Base-by-base conservation (phyloP, 2,329 filamentous ascomycete genomes). In the Eutypella sp. region DNA sequence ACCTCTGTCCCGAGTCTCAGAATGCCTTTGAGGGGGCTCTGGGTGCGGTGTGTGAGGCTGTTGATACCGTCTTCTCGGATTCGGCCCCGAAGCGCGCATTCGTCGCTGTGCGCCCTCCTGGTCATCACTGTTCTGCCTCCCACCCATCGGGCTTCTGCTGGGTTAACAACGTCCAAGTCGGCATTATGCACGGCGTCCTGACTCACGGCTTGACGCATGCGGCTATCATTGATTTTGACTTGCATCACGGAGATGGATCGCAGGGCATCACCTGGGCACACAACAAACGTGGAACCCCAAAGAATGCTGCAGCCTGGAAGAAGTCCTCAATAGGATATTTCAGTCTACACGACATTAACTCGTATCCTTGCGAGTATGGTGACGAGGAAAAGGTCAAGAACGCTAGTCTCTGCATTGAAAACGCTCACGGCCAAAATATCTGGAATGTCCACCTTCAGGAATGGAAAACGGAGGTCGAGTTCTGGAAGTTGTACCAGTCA, bases 141-240 rank as follows among this genome's bases (percentile, higher is more conserved):
- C 85, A 86, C 57, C 93, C 93, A 0, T 96, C 92, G 2, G 93
- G 93, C 0, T 99, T 99, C 63, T 99, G 93, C 70, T 99, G 93
- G 92, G 71, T 99, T 42, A 99, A 99, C 66, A 99, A 99, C 62
- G 90, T 99, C 1, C 92, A 97, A 61, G 89, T 99, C 19, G 93
- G 92, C 0, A 96, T 99, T 53, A 87, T 95, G 65, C 88, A 99
- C 64, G 92, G 85, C 10, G 84, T 89, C 18, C 81, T 92, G 51
- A 79, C 78, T 33, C 87, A 99, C 60, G 90, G 87, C 0, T 71
- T 97, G 23, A 97, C 92, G 0, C 93, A 99, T 64, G 92, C 91
- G 0, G 93, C 89, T 10, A 97, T 95, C 50, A 82, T 95, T 53
- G 90, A 96, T 61, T 92, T 95, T 62, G 89, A 96, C 63, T 74